phyloP scores from a whole-genome alignment of 306 rosid genomes.

The Dalbergia oliveri region DNA sequence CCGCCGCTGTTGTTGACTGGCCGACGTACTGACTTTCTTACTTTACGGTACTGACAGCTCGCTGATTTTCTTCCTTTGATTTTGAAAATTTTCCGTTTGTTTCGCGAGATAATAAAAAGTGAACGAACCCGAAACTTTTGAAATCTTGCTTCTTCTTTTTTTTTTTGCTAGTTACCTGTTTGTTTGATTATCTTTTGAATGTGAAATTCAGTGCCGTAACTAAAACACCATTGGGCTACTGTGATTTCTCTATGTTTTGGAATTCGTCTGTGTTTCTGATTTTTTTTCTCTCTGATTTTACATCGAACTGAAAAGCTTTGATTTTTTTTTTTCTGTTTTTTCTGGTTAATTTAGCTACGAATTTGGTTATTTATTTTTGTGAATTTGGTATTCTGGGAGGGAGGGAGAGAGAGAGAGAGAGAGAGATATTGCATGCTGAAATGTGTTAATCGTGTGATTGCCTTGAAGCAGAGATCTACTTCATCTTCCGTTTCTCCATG shows the following conservation, averaged over 20 bases:
- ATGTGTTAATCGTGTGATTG: neutral
- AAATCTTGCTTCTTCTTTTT: neutral
- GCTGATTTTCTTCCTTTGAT: conserved; percentile 33
- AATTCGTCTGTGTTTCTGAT: conserved; percentile 22
- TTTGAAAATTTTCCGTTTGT: conserved; percentile 37
- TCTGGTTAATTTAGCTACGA: neutral
- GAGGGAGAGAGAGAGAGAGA: neutral
- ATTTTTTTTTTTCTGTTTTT: neutral
- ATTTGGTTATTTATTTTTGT: neutral
- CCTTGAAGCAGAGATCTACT: conserved; percentile 37
- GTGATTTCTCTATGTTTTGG: conserved; percentile 13
- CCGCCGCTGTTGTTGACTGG: conserved; percentile 37
- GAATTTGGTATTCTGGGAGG: neutral
- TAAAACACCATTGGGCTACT: neutral
- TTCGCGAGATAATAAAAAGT: conserved; percentile 43
- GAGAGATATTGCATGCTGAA: conserved; percentile 18
- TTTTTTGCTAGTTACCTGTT: neutral
- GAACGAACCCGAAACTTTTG: conserved; percentile 28
- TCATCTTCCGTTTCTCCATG: conserved; percentile 2
- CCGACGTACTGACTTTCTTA: neutral
- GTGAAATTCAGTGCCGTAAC: neutral
- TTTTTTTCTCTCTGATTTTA: neutral
- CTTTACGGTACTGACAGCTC: conserved; percentile 36
- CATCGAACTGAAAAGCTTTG: neutral
- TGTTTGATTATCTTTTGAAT: neutral